Conservation (phyloP, 208 protist species). For the Chromosphaera perkinsii region DNA sequence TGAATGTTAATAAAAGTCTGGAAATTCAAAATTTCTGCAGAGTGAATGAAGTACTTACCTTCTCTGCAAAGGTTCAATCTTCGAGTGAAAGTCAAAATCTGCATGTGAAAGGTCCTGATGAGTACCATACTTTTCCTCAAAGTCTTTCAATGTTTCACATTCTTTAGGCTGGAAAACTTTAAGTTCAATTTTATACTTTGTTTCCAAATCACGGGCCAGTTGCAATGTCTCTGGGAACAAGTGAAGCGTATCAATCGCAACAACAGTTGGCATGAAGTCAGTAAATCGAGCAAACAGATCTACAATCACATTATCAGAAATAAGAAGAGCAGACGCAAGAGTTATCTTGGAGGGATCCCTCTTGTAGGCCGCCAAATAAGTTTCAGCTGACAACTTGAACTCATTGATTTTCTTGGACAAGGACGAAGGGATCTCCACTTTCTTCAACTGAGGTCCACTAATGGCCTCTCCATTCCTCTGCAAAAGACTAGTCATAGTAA, state of each 20-base stretch:
- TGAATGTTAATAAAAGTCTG: no score
- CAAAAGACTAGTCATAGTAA: no score
- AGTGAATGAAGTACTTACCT: no score
- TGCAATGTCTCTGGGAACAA: constrained; percentile 40
- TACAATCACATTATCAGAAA: constrained; percentile 44
- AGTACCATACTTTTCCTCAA: constrained; percentile 31
- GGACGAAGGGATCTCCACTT: constrained; percentile 3
- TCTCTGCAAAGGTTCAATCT: no score
- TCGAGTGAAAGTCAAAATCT: constrained; percentile 38
- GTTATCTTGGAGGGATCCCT: constrained; percentile 6
- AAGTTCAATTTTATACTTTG: constrained; percentile 25
- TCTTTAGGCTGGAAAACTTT: constrained; percentile 30
- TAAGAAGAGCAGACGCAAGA: constrained; percentile 36
- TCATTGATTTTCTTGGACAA: constrained; percentile 4
- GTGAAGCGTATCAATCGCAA: constrained; percentile 43
- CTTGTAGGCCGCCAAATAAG: constrained; percentile 1
- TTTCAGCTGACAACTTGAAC: constrained; percentile 27
- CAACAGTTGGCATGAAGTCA: constrained; percentile 29
- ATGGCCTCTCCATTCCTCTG: no score
- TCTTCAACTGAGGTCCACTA: no score
- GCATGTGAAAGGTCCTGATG: constrained; percentile 21
- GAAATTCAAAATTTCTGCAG: no score
- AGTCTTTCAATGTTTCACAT: constrained; percentile 33
- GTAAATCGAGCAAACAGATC: constrained; percentile 30
- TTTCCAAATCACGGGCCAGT: constrained; percentile 15